Evolutionary conservation across 1,139 yeast species (phyloP).

Genomic region (Yueomyces sp.): DNA sequence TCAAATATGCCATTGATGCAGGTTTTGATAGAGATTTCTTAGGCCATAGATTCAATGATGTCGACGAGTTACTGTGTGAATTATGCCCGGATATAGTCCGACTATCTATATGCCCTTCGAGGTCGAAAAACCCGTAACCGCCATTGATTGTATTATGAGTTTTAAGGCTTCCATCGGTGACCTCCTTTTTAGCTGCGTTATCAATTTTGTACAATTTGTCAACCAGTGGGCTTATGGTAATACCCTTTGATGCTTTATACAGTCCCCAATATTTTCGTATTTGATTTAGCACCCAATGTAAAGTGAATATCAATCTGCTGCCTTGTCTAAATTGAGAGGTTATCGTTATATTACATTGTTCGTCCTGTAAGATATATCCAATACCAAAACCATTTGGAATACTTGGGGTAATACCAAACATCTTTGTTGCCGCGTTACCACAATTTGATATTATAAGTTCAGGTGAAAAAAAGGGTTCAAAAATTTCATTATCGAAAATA

Average conservation of each 20-base stretch:
- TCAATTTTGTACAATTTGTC: slow-evolving; percentile 23
- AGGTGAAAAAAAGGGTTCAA: slow-evolving; percentile 34
- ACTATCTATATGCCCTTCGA: slow-evolving; percentile 35
- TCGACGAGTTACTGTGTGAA: slow-evolving; percentile 5
- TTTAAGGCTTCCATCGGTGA: background rate
- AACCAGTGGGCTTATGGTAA: slow-evolving; percentile 24
- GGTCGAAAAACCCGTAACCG: slow-evolving; percentile 68
- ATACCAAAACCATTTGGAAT: slow-evolving; percentile 64
- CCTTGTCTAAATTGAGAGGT: slow-evolving; percentile 70
- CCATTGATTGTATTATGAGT: slow-evolving; percentile 30
- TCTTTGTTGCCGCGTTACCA: slow-evolving; percentile 63
- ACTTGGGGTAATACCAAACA: slow-evolving; percentile 71
- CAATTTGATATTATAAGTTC: slow-evolving; percentile 46
- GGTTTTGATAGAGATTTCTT: slow-evolving; percentile 11
- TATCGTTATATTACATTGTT: slow-evolving; percentile 46
- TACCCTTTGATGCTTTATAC: slow-evolving; percentile 27
- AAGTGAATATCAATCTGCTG: slow-evolving; percentile 49
- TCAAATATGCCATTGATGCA: slow-evolving; percentile 8
- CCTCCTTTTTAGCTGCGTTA: slow-evolving; percentile 12
- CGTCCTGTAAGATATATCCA: slow-evolving; percentile 62
- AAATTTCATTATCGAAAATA: slow-evolving; percentile 30
- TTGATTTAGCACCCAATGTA: slow-evolving; percentile 47
- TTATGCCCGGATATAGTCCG: slow-evolving; percentile 12
- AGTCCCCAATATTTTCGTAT: slow-evolving; percentile 35
- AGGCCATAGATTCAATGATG: slow-evolving; percentile 11